phyloP scores from a whole-genome alignment of 768 basidiomycete genomes.

The Crepidotus variabilis region DNA sequence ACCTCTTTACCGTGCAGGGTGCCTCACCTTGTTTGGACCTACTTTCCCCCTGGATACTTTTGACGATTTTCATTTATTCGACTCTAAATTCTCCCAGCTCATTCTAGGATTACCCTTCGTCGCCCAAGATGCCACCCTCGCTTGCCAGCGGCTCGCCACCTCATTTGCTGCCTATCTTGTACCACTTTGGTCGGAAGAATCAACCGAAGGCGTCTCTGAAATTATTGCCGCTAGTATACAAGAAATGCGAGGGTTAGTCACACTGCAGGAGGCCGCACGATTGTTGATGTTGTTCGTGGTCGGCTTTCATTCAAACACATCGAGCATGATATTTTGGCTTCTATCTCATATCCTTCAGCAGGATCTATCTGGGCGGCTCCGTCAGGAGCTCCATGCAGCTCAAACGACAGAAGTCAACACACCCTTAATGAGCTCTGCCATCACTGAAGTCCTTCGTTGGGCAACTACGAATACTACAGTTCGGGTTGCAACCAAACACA shows the following conservation, averaged over 20 bases:
- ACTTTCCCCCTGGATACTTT: background rate
- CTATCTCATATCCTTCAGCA: background rate
- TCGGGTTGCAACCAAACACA: background rate
- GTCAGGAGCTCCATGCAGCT: background rate
- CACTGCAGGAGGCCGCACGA: background rate
- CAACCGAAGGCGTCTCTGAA: background rate
- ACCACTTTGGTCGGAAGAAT: background rate
- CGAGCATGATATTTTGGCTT: background rate
- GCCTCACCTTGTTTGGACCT: background rate
- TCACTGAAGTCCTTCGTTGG: background rate
- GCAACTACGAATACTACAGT: background rate
- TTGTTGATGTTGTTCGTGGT: background rate
- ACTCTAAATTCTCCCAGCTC: background rate
- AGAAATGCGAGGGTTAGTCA: background rate
- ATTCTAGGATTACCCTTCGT: background rate
- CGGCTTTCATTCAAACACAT: background rate
- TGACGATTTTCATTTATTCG: background rate
- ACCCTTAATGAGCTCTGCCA: background rate
- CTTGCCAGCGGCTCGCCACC: background rate
- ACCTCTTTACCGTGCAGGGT: background rate
- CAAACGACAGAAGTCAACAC: background rate
- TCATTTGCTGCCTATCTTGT: background rate
- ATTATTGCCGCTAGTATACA: background rate
- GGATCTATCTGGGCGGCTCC: background rate
- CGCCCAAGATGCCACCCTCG: background rate